Conservation (phyloP, 2,329 filamentous ascomycete genomes). For the Fusarium sp. region DNA sequence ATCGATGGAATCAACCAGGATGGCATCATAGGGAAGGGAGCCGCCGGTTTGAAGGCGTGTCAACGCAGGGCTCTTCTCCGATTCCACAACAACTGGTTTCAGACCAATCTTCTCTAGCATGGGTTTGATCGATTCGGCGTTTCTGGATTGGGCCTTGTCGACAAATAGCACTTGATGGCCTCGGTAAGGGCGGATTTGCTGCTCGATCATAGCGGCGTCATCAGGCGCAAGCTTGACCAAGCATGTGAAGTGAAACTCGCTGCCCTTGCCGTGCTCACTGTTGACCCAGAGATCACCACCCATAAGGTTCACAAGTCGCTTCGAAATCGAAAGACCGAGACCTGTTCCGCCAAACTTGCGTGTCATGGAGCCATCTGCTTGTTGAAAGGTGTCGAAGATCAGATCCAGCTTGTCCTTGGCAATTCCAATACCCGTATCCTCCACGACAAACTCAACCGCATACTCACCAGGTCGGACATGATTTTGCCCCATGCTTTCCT, state of each 20-base stretch:
- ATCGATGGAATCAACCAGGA: constrained; percentile 92
- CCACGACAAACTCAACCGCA: constrained; percentile 93
- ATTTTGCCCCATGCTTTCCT: constrained; percentile 69
- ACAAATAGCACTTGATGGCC: constrained; percentile 94
- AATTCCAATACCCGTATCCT: constrained; percentile 96
- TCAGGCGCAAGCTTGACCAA: constrained; percentile 84
- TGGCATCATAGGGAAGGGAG: constrained; percentile 85
- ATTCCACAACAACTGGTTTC: constrained; percentile 83
- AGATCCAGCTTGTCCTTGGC: constrained; percentile 93
- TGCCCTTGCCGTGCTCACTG: constrained; percentile 89
- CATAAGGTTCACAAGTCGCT: constrained; percentile 94
- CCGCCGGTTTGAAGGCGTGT: constrained; percentile 62
- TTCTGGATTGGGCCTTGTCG: constrained; percentile 85
- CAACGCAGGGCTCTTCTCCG: constrained; percentile 71
- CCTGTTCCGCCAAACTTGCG: constrained; percentile 96
- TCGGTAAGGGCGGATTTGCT: constrained; percentile 88
- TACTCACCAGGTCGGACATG: constrained; percentile 78
- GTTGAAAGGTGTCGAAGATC: constrained; percentile 99
- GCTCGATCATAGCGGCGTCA: constrained; percentile 79
- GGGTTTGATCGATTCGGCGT: constrained; percentile 76
- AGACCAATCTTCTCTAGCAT: constrained; percentile 85
- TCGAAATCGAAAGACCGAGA: constrained; percentile 92
- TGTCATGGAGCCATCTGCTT: constrained; percentile 96
- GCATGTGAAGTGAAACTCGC: constrained; percentile 96
- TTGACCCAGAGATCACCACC: constrained; percentile 96